Base-by-base conservation (phyloP, 805 yeast species). In the Limtongozyma cylindracea region DNA sequence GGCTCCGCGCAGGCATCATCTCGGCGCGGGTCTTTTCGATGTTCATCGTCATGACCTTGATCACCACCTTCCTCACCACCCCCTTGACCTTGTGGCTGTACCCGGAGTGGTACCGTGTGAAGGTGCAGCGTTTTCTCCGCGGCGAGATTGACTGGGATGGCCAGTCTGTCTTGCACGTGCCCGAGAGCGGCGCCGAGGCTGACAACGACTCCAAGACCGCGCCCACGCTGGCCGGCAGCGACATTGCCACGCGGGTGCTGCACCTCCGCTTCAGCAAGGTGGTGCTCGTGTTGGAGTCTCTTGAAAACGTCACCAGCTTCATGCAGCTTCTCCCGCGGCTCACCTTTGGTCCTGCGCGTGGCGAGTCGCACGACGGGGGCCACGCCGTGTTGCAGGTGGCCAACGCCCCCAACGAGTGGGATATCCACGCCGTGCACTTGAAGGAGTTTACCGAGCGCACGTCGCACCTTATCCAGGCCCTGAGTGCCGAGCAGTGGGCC, bases 41-140 rank as follows among this genome's bases (percentile, higher is more conserved):
- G 82, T 72, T 74, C 36, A 61, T 74, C 25, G 62, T 74, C 18
- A 74, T 74, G 91, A 80, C 91, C 0, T 49, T 74, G 27, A 59
- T 71, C 5, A 58, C 78, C 1, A 74, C 91, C 0, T 71, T 74
- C 32, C 41, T 62, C n/a, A 74, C 91, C 1, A 71, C 88, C 2
- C 91, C 91, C 3, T 43, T 74, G 35, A 61, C 88, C 0, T 37
- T 61, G 18, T 39, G 50, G 38, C 42, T 53, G 2, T 74, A 73
- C 34, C 82, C 91, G 1, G 53, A 54, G 7, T 39, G 52, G 6
- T 67, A 66, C 37, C 53, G 78, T 32, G 60, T 57, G 24, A 49
- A 55, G 27, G 50, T 60, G 19, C 51, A 47, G 17, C 6, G 6
- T 9, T 15, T 6, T 7, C 17, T 15, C 17, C 8, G 8, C 17